Evolutionary conservation across 768 basidiomycete genomes (phyloP).

Genomic region (Rhizopogon vesiculosus): DNA sequence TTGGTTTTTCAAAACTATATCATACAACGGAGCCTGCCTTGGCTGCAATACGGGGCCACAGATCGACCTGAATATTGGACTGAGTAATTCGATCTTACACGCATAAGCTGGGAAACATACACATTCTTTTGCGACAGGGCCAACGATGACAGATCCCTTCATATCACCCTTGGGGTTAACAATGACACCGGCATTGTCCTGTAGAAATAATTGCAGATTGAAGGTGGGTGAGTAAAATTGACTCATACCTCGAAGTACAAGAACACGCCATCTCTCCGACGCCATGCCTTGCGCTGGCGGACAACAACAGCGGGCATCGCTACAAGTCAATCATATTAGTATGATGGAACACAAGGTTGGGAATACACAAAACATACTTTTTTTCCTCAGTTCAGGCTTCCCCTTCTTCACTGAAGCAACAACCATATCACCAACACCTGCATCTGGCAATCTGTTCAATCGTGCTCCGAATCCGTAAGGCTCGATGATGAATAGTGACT

Average conservation of each 20-base stretch:
- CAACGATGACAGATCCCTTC: slow-evolving; percentile 98
- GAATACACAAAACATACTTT: slow-evolving; percentile 60
- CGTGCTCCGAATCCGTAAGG: slow-evolving; percentile 94
- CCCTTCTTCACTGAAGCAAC: slow-evolving; percentile 99
- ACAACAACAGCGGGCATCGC: slow-evolving; percentile 97
- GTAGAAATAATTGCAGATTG: not conserved
- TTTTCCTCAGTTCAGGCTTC: slow-evolving; percentile 99
- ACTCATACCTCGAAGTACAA: slow-evolving; percentile 87
- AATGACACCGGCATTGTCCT: slow-evolving; percentile 96
- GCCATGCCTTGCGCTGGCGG: slow-evolving; percentile 98
- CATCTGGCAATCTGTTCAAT: slow-evolving; percentile 96
- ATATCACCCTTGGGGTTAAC: slow-evolving; percentile 99
- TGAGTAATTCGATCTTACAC: not conserved
- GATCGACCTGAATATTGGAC: slow-evolving; percentile 65
- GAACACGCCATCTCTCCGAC: slow-evolving; percentile 97
- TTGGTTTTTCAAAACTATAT: slow-evolving; percentile 16
- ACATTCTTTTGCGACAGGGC: slow-evolving; percentile 99
- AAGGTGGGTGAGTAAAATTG: not conserved
- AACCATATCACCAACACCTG: slow-evolving; percentile 92
- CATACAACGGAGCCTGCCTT: slow-evolving; percentile 98
- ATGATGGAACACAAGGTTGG: not conserved
- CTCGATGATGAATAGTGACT: slow-evolving; percentile 92
- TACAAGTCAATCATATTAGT: slow-evolving; percentile 26
- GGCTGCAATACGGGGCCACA: slow-evolving; percentile 99
- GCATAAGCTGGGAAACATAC: slow-evolving; percentile 42